phyloP scores from a whole-genome alignment of 257 asterid species.

The Leptodermis oblonga region DNA sequence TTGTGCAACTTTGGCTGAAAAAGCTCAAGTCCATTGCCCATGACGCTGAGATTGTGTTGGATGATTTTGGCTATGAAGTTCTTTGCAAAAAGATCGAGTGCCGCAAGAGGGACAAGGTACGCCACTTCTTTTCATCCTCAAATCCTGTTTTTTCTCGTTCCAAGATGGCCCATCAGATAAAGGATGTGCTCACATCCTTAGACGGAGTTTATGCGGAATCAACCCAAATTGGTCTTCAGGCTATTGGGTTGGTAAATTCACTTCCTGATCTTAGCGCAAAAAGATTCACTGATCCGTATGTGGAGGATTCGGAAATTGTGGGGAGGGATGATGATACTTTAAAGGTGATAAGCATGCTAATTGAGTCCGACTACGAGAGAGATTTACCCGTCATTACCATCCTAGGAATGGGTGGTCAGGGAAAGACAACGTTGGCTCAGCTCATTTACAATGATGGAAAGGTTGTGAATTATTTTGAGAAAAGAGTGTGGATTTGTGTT shows the following conservation, averaged over 20 bases:
- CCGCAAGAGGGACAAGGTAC: slow-evolving; percentile 10
- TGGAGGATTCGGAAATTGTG: slow-evolving; percentile 3
- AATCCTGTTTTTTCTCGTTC: background rate
- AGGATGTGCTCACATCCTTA: background rate
- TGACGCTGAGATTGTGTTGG: slow-evolving; percentile 25
- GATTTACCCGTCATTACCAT: slow-evolving; percentile 6
- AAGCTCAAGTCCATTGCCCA: slow-evolving; percentile 14
- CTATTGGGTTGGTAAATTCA: slow-evolving; percentile 2
- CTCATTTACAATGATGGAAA: slow-evolving; percentile 5
- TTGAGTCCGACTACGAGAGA: background rate
- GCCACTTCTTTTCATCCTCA: slow-evolving; percentile 8
- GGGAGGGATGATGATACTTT: background rate
- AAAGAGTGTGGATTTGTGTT: slow-evolving; percentile 22
- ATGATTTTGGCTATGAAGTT: slow-evolving; percentile 15
- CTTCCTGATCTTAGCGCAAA: background rate
- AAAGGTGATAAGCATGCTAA: background rate
- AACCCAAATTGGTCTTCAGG: background rate
- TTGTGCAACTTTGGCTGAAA: slow-evolving; percentile 24
- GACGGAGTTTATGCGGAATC: background rate
- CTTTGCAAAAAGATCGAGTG: background rate
- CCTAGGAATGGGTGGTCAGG: slow-evolving; percentile 23
- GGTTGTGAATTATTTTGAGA: background rate
- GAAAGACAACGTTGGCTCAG: slow-evolving; percentile 24
- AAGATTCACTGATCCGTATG: background rate
- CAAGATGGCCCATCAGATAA: slow-evolving; percentile 1